Conservation (phyloP, 805 yeast genomes). For the Candida tibetensis region DNA sequence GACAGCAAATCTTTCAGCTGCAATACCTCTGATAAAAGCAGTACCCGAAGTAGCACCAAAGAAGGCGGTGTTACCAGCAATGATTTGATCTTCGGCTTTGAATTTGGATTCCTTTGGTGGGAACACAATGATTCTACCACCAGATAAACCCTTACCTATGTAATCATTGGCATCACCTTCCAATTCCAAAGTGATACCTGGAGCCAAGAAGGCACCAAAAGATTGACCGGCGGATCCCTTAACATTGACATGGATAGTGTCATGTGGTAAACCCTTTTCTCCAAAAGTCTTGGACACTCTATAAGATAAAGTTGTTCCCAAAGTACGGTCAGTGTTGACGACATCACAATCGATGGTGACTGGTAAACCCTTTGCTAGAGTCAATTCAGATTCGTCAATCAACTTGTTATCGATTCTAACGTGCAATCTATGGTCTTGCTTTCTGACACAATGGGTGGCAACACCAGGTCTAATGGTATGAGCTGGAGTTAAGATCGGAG, state of each 20-base stretch:
- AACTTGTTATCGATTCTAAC: conserved; percentile 93
- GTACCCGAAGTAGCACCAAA: conserved; percentile 97
- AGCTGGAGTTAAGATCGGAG: conserved; percentile 95
- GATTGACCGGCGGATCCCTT: conserved; percentile 97
- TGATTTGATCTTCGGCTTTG: conserved; percentile 94
- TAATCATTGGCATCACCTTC: conserved; percentile 98
- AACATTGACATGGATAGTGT: conserved; percentile 89
- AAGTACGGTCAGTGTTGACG: conserved; percentile 92
- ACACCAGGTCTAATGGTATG: conserved; percentile 96
- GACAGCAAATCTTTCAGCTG: conserved; percentile 97
- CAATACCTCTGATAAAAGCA: conserved; percentile 93
- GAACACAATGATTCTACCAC: conserved; percentile 88
- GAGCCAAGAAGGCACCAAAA: conserved; percentile 95
- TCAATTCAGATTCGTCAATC: conserved; percentile 92
- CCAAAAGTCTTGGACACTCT: conserved; percentile 92
- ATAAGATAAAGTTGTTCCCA: conserved; percentile 93
- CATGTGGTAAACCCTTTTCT: conserved; percentile 90
- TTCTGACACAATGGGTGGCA: conserved; percentile 85
- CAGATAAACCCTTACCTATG: conserved; percentile 95
- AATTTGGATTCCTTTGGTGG: conserved; percentile 84
- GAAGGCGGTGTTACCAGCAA: conserved; percentile 95
- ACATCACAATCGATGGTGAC: conserved; percentile 91
- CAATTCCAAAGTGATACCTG: conserved; percentile 91
- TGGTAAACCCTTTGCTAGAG: conserved; percentile 95
- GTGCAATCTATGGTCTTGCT: conserved; percentile 91